A percentile compares a stretch with the other conserved stretches of the same genome.
Evolutionary conservation across 495 filamentous ascomycete species (phyloP).

Genomic region (Penicillium bovifimosum): DNA sequence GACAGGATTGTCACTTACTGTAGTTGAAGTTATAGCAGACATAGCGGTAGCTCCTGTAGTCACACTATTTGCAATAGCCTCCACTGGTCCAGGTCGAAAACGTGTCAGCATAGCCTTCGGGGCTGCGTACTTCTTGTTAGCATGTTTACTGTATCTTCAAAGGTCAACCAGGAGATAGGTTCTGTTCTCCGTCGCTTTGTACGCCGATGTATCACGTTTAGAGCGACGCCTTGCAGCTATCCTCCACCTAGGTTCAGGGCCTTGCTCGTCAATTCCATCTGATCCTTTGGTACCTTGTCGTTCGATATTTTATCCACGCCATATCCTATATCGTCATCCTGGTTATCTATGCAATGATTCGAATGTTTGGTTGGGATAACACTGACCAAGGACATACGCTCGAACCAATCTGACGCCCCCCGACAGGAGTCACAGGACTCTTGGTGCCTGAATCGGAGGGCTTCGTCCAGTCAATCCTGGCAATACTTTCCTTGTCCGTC

Average conservation of each 20-base stretch:
- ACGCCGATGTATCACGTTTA: background rate
- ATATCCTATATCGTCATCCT: background rate
- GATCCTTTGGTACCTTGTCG: background rate
- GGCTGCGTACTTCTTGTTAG: background rate
- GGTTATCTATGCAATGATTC: too few relatives aligned
- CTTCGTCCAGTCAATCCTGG: background rate
- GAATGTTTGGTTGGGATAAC: too few relatives aligned
- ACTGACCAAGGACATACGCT: background rate
- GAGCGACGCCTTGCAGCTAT: background rate
- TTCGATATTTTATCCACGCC: background rate
- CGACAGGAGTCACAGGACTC: too few relatives aligned
- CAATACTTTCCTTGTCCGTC: background rate
- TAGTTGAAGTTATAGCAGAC: background rate
- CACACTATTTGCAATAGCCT: background rate
- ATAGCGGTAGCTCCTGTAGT: background rate
- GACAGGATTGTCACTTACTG: background rate
- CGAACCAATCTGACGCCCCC: background rate
- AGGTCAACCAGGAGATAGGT: background rate
- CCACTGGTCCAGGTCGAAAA: background rate
- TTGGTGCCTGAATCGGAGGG: too few relatives aligned
- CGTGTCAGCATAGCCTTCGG: background rate
- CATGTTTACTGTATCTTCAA: background rate
- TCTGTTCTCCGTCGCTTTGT: background rate
- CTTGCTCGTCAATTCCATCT: background rate
- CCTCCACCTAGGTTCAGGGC: background rate